Base-by-base conservation (phyloP, 768 basidiomycete species). In the Russula olivacea region DNA sequence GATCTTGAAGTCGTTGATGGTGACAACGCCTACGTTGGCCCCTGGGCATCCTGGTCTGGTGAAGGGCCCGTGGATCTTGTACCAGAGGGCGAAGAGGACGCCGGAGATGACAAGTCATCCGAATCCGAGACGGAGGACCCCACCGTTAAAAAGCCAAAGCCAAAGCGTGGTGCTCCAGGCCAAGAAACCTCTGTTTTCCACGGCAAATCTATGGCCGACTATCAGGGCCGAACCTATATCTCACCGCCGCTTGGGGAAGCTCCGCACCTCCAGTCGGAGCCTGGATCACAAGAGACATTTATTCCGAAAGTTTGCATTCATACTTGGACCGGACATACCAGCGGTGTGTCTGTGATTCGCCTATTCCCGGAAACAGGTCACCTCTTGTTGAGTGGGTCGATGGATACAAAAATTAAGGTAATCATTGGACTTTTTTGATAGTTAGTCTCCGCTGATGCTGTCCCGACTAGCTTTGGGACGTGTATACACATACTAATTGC, bases 361-460 rank as follows among this genome's bases (percentile, higher is more conserved):
- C 79, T 92, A 41, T 96, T 98, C 78, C 97, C 97, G 23, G 81
- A 88, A 61, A 92, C 91, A 8, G 95, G 93, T 0, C 97, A 99
- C 76, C 80, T 99, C 14, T 74, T 99, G 61, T 84, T 99, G 65
- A 93, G 90, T 72, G 96, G 89, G 0, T 93, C 91, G 51, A 94
- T 98, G 93, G 97, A 99, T 74, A 98, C 93, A 10, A 95, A 98
- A 74, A 91, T 99, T 77, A 99, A 99, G 81, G 94, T 88, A 72
- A 28, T 78, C 70, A 51, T 38, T 47, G 7, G 19, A 9, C 19
- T 17, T 54, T 11, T 3, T 43, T 47, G 34, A 10, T 28, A 6
- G 8, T 6, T 25, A 4, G 32, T 28, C 12, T 38, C 23, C 19
- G 43, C 58, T 56, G 43, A 36, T 63, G 8, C 23, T 15, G 7